Conservation (phyloP, 257 asterid species). For the Echium plantagineum region DNA sequence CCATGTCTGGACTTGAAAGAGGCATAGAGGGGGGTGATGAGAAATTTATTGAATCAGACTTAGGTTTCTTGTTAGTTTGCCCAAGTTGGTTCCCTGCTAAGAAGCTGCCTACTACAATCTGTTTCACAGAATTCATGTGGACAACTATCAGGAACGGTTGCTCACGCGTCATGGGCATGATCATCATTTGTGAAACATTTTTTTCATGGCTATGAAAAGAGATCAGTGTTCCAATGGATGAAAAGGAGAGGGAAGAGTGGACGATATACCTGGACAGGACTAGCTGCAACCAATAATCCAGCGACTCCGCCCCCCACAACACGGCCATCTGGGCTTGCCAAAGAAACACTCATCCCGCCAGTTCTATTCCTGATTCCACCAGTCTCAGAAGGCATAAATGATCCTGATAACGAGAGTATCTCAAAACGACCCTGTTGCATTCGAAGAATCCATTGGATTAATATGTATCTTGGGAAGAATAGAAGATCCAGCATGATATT, state of each 20-base stretch:
- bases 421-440: constrained; percentile 76
- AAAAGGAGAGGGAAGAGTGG: background rate
- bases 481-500: background rate
- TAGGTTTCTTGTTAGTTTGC: constrained; percentile 57
- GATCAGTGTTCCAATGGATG: background rate
- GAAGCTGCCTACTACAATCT: constrained; percentile 92
- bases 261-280: constrained; percentile 66
- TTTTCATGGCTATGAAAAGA: background rate
- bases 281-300: constrained; percentile 80
- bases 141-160: background rate
- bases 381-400: constrained; percentile 72
- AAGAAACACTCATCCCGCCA: constrained; percentile 94
- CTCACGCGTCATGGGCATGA: background rate
- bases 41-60: constrained; percentile 26
- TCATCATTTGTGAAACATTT: background rate
- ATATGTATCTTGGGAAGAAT: background rate
- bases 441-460: background rate
- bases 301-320: constrained; percentile 95
- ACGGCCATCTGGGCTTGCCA: constrained; percentile 90
- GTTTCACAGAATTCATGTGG: constrained; percentile 1
- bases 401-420: constrained; percentile 81
- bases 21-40: constrained; percentile 39
- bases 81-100: constrained; percentile 65
- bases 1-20: constrained; percentile 38
- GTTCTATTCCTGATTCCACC: constrained; percentile 88